A percentile compares a stretch with the other conserved stretches of the same genome.
These are phyloP conservation scores for Jatropha multifida DNA, from an alignment of 441 rosid species.

Conservation along the genomic window DNA sequence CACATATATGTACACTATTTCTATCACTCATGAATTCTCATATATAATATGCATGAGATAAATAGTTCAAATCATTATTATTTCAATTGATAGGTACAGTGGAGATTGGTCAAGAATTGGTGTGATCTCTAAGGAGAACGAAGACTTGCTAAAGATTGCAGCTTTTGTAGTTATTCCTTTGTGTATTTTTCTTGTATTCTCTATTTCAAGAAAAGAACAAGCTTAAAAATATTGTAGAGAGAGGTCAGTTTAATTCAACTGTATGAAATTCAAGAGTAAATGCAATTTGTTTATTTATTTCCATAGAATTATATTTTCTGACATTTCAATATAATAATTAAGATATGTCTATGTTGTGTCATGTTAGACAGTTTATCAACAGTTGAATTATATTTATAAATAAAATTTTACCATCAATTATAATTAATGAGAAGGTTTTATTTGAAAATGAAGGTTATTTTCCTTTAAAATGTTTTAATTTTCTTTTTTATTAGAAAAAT, in stretches of 20 bases:
- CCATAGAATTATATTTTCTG: background rate
- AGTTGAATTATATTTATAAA: too few relatives aligned
- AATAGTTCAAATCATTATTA: too few relatives aligned
- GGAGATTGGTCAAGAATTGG: constrained; percentile 97
- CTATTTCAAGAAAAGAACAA: constrained; percentile 38
- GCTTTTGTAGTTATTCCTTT: constrained; percentile 68
- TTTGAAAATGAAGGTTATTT: too few relatives aligned
- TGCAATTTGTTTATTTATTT: background rate
- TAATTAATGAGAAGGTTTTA: too few relatives aligned
- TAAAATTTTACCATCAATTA: too few relatives aligned
- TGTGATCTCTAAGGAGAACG: constrained; percentile 63
- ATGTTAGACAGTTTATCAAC: too few relatives aligned
- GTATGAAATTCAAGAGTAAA: background rate
- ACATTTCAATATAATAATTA: too few relatives aligned
- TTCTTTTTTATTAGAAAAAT: too few relatives aligned
- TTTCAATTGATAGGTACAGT: constrained; percentile 48
- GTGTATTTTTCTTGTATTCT: constrained; percentile 47
- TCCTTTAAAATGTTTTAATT: too few relatives aligned
- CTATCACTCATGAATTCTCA: background rate
- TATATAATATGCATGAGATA: background rate
- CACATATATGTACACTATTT: background rate
- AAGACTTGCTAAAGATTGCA: constrained; percentile 58
- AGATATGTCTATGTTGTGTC: too few relatives aligned
- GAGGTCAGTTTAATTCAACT: background rate
- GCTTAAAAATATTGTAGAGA: background rate